Conservation (phyloP, 2,329 filamentous ascomycete genomes). For the Paecilomyces niveus region DNA sequence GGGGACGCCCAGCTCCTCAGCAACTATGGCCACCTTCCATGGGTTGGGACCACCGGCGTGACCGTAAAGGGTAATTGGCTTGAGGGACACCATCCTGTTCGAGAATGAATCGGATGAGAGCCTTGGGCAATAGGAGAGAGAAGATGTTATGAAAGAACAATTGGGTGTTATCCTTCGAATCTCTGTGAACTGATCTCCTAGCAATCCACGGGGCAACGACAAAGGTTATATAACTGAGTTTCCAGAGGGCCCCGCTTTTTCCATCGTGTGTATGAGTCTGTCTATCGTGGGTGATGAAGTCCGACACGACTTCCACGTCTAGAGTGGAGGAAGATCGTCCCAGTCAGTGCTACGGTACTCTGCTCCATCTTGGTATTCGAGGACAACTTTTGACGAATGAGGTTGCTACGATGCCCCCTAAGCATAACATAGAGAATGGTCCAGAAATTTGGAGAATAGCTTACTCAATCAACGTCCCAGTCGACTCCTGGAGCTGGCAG, state of each 20-base stretch:
- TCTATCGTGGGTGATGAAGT: not conserved
- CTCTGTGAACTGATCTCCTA: not conserved
- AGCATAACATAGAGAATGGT: not conserved
- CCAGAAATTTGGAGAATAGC: not conserved
- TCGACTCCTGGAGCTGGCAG: not conserved
- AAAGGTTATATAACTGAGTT: not conserved
- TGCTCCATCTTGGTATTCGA: not conserved
- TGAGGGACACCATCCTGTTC: not conserved
- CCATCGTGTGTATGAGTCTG: not conserved
- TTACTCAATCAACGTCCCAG: not conserved
- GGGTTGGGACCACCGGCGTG: constrained; percentile 20
- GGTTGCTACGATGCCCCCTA: not conserved
- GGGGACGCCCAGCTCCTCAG: constrained; percentile 25
- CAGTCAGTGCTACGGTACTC: not conserved
- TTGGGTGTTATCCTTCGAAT: not conserved
- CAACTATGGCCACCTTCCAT: constrained; percentile 22
- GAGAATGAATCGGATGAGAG: not conserved
- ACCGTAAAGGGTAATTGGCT: constrained; percentile 6
- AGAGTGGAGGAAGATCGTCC: not conserved
- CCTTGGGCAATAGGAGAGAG: not conserved
- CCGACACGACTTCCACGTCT: not conserved
- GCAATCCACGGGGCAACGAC: not conserved
- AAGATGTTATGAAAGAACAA: not conserved
- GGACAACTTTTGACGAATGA: not conserved
- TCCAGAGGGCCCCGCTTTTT: not conserved